Evolutionary conservation across 2,329 filamentous ascomycete species (phyloP), one percentile per base, ranked within the genome.

Genomic region (Colletotrichum phormii): DNA sequence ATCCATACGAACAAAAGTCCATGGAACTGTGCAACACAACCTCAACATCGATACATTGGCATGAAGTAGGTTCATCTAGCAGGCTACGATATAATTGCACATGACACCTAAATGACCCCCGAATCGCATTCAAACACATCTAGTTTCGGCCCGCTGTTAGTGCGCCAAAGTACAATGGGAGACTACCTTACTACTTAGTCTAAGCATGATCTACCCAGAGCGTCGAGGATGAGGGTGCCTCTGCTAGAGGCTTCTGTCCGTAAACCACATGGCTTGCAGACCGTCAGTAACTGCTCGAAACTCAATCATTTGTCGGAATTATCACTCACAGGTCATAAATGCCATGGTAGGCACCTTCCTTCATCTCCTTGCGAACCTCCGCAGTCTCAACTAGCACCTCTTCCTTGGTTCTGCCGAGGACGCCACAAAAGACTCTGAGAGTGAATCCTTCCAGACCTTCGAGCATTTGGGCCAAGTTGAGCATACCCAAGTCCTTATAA

Each of bases 401-500:
- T 12, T 78, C 66, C 53, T 67, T 67, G 0, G 54, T 66, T 79
- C 79, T 80, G 1, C 78, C 78, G 53, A 79, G 70, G n/a, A 79
- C 76, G 24, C 77, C 77, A 8, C 80, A 81, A 65, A 81, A 79
- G 22, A 79, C 46, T 7, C 71, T 72, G 53, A 78, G 67, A 18
- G 74, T 76, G 46, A 79, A 77, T 1, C 60, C 77, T 49, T 78
- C 76, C 9, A 76, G 53, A 1, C 76, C 77, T 12, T 77, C 75
- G 4, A 76, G 55, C 49, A 73, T 46, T 68, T 76, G 72, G 2
- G 64, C 60, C 3, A 75, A 62, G 42, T 71, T 74, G 68, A 55
- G 58, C 22, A 24, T 75, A 51, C 82, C 81, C 0, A 82, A 68
- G 65, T 83, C 81, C 66, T 83, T 82, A 9, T 46, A 46, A 46